phyloP scores from a whole-genome alignment of 345 rosid genomes.

The Eucalyptus grandis region DNA sequence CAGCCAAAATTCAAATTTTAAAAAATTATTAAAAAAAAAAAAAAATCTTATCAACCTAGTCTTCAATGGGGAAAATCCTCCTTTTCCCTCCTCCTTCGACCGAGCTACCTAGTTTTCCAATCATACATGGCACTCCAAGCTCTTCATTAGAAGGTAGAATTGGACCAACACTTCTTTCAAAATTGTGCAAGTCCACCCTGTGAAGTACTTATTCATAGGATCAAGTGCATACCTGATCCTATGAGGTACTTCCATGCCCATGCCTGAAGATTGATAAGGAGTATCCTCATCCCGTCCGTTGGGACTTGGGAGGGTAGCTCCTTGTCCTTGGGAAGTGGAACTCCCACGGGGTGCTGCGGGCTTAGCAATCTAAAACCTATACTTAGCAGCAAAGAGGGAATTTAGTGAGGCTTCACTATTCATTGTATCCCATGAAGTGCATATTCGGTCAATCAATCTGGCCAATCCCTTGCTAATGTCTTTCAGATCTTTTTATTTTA shows the following conservation, averaged over 20 bases:
- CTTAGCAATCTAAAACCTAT: neutral
- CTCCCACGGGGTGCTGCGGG: neutral
- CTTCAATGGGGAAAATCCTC: neutral
- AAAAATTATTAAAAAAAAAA: neutral
- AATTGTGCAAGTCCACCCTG: neutral
- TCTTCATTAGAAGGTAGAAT: neutral
- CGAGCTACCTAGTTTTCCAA: neutral
- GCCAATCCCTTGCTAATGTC: neutral
- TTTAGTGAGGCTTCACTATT: neutral
- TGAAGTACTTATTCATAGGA: neutral
- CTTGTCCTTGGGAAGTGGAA: neutral
- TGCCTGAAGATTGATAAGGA: neutral
- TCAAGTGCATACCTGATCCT: neutral
- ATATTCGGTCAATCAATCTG: neutral
- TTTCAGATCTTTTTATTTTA: neutral
- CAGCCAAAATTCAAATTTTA: neutral
- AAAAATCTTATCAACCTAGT: neutral
- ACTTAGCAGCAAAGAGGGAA: neutral
- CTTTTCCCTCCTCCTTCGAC: neutral
- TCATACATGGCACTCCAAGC: neutral
- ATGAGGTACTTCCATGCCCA: neutral
- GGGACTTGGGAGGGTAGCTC: neutral
- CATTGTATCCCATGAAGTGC: neutral
- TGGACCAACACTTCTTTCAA: neutral
- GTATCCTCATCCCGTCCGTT: neutral